Evolutionary conservation across 371 early-diverging fungal genomes (phyloP).

Genomic region (Rhizopus stolonifer): DNA sequence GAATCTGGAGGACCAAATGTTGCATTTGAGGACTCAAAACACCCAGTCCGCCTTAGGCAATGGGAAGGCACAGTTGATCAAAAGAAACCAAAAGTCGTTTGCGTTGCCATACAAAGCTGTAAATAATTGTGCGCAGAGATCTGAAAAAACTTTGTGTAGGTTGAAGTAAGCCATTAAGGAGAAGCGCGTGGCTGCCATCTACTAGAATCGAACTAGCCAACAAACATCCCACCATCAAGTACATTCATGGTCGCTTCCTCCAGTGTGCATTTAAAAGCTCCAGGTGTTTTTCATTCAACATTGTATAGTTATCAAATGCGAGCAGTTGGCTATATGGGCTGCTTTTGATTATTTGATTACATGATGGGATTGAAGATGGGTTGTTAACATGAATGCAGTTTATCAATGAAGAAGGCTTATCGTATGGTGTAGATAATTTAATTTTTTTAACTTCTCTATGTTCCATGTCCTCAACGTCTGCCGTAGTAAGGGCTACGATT

Average conservation of each 20-base stretch:
- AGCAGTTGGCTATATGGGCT: slow-evolving; percentile 3
- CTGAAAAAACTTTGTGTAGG: not conserved
- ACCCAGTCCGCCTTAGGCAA: slow-evolving; percentile 13
- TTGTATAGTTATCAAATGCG: not conserved
- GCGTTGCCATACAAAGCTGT: not conserved
- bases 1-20: slow-evolving; percentile 4
- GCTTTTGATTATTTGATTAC: not conserved
- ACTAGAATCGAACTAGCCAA: slow-evolving; percentile 5
- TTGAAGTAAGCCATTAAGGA: slow-evolving; percentile 2
- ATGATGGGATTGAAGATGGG: slow-evolving; percentile 1
- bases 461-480: slow-evolving; percentile 4
- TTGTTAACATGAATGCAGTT: not conserved
- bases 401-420: not conserved
- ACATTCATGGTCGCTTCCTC: slow-evolving; percentile 3
- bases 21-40: not conserved
- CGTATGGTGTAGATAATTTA: slow-evolving; percentile 2
- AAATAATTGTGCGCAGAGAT: not conserved
- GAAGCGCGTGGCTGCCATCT: slow-evolving; percentile 5
- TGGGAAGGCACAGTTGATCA: slow-evolving; percentile 7
- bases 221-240: not conserved
- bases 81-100: not conserved
- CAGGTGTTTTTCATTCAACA: not conserved
- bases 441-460: slow-evolving; percentile 6
- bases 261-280: slow-evolving; percentile 5
- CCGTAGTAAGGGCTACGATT: slow-evolving; percentile 1